Evolutionary conservation across 805 yeast species (phyloP).

Genomic region (Wickerhamomyces pijperi): DNA sequence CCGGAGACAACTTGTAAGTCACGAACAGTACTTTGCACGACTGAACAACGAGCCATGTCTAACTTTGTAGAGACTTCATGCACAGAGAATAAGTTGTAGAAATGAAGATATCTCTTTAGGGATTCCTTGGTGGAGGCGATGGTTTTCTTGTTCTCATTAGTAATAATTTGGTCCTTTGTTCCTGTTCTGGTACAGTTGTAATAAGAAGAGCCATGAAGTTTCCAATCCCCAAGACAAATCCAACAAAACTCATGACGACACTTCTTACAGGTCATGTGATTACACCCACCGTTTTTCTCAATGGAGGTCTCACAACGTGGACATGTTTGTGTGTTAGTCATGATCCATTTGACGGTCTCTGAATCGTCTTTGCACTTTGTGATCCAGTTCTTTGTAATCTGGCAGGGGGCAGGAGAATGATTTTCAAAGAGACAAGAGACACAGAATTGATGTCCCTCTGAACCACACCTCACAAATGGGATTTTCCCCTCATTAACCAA

Average conservation of each 20-base stretch:
- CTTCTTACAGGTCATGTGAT: conserved; percentile 83
- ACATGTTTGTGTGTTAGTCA: conserved; percentile 75
- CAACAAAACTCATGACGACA: conserved; percentile 84
- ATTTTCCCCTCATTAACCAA: conserved; percentile 18
- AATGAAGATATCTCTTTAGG: conserved; percentile 60
- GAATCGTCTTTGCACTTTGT: conserved; percentile 76
- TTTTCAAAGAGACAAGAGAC: conserved; percentile 62
- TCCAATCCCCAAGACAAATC: conserved; percentile 81
- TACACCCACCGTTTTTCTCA: conserved; percentile 94
- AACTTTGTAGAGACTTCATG: conserved; percentile 70
- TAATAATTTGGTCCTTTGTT: conserved; percentile 8
- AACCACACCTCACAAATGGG: conserved; percentile 60
- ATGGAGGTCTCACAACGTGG: conserved; percentile 72
- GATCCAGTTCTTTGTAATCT: conserved; percentile 58
- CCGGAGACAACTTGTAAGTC: conserved; percentile 52
- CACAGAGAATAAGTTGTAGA: conserved; percentile 58
- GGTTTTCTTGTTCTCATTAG: conserved; percentile 20
- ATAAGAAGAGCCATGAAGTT: conserved; percentile 46
- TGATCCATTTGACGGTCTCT: conserved; percentile 81
- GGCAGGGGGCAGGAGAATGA: conserved; percentile 82
- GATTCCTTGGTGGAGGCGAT: conserved; percentile 32
- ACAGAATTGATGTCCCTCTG: conserved; percentile 61
- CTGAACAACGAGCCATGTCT: conserved; percentile 53
- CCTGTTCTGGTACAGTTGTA: conserved; percentile 50
- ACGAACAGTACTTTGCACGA: conserved; percentile 53